Percentiles rank a stretch among this genome's conserved stretches.
phyloP scores from a whole-genome alignment of 352 stramenopile species.

The Stephanocyclus meneghinianus region DNA sequence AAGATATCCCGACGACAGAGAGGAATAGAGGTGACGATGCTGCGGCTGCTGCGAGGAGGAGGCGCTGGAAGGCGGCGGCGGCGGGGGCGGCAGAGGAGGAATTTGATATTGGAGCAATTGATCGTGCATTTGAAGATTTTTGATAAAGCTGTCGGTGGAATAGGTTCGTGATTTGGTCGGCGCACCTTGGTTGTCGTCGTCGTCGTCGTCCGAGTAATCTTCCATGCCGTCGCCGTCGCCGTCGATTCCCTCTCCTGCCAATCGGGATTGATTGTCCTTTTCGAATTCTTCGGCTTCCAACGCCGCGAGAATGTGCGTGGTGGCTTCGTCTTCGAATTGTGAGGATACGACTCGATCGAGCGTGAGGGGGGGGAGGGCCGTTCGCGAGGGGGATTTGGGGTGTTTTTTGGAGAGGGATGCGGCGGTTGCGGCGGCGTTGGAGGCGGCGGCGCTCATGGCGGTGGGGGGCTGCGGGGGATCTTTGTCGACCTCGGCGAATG shows the following conservation, averaged over 20 bases:
- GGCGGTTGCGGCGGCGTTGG: neutral
- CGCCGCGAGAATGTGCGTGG: constrained; percentile 43
- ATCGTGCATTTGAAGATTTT: constrained; percentile 38
- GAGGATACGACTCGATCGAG: constrained; percentile 27
- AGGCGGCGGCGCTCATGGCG: neutral
- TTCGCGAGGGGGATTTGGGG: neutral
- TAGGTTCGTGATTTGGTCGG: neutral
- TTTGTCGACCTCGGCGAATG: neutral
- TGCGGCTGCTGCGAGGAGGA: too few relatives aligned
- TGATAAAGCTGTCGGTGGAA: constrained; percentile 31
- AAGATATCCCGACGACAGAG: neutral
- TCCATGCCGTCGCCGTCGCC: constrained; percentile 33
- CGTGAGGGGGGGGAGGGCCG: constrained; percentile 3
- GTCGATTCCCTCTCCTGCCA: constrained; percentile 34
- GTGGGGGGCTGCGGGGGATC: neutral
- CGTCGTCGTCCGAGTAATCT: constrained; percentile 48
- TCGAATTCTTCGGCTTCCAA: constrained; percentile 32
- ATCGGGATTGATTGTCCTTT: constrained; percentile 10
- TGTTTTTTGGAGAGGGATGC: neutral
- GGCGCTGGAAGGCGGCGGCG: neutral
- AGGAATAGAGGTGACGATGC: neutral
- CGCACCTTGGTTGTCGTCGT: constrained; percentile 17
- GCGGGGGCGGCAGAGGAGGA: neutral
- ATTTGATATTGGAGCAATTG: constrained; percentile 33
- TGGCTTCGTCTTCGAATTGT: constrained; percentile 50